Conservation (phyloP, 306 rosid genomes). For the Fagus crenata region DNA sequence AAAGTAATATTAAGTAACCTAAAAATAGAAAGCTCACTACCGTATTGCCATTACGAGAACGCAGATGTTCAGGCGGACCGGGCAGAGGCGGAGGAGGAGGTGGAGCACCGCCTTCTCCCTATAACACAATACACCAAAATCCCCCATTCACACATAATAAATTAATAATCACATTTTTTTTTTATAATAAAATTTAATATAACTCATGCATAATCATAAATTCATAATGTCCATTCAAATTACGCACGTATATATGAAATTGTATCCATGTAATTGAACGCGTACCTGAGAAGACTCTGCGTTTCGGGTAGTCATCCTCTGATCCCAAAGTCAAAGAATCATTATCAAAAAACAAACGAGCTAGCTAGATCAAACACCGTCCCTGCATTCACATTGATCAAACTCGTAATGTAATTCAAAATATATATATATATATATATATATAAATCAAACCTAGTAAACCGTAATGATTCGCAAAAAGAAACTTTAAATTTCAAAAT, state of each 20-base stretch:
- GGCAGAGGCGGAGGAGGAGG: conserved; percentile 48
- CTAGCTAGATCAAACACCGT: conserved; percentile 34
- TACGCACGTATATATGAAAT: neutral
- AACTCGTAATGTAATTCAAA: conserved; percentile 33
- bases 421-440: neutral
- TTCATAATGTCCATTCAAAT: neutral
- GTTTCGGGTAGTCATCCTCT: conserved; percentile 68
- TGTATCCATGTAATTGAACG: neutral
- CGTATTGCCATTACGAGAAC: conserved; percentile 51
- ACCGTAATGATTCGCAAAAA: too few relatives aligned
- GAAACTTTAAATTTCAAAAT: too few relatives aligned
- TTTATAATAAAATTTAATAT: neutral
- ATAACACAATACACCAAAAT: conserved; percentile 30
- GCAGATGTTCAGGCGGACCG: conserved; percentile 41
- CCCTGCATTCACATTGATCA: conserved; percentile 39
- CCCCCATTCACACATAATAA: conserved; percentile 7
- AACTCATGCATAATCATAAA: neutral
- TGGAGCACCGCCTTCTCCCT: conserved; percentile 55
- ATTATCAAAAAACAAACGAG: conserved; percentile 26
- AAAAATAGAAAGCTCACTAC: conserved; percentile 40
- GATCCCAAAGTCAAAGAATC: conserved; percentile 60
- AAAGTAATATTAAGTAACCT: neutral
- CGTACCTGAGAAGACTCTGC: conserved; percentile 63
- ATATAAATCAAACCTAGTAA: too few relatives aligned
- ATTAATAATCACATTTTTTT: too few relatives aligned